Evolutionary conservation across 2,329 filamentous ascomycete species (phyloP).

Genomic region (Alternaria triticina): DNA sequence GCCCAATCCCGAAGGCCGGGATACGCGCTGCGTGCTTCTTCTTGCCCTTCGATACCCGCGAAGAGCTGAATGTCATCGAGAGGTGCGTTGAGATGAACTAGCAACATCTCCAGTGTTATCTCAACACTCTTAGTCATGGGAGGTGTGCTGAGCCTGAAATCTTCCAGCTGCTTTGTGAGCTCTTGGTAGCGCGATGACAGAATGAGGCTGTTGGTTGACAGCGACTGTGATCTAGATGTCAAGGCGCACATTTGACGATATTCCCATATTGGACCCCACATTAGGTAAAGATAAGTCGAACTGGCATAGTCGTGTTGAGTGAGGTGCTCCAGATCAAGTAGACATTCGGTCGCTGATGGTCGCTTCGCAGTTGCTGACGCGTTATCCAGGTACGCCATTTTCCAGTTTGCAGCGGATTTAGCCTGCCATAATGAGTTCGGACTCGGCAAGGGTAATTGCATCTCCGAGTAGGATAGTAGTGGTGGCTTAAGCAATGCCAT

Average conservation of each 20-base stretch:
- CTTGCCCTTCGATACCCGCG: slow-evolving; percentile 70
- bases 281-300: slow-evolving; percentile 68
- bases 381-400: slow-evolving; percentile 60
- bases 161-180: slow-evolving; percentile 64
- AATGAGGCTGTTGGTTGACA: slow-evolving; percentile 44
- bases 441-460: slow-evolving; percentile 70
- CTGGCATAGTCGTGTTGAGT: slow-evolving; percentile 47
- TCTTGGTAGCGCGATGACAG: slow-evolving; percentile 57
- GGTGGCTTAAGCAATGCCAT: slow-evolving; percentile 71
- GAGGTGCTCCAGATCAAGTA: slow-evolving; percentile 34
- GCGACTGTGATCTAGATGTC: slow-evolving; percentile 53
- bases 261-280: slow-evolving; percentile 71
- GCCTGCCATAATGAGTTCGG: slow-evolving; percentile 70
- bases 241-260: slow-evolving; percentile 66
- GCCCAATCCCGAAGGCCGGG: slow-evolving; percentile 66
- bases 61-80: slow-evolving; percentile 72
- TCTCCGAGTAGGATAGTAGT: slow-evolving; percentile 71
- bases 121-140: slow-evolving; percentile 41
- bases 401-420: slow-evolving; percentile 69
- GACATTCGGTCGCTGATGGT: slow-evolving; percentile 38
- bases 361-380: slow-evolving; percentile 15
- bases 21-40: slow-evolving; percentile 67
- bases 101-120: slow-evolving; percentile 57
- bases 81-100: slow-evolving; percentile 69
- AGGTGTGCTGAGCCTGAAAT: slow-evolving; percentile 56